phyloP scores from a whole-genome alignment of 2,329 filamentous ascomycete genomes.

The Curvularia lunata region DNA sequence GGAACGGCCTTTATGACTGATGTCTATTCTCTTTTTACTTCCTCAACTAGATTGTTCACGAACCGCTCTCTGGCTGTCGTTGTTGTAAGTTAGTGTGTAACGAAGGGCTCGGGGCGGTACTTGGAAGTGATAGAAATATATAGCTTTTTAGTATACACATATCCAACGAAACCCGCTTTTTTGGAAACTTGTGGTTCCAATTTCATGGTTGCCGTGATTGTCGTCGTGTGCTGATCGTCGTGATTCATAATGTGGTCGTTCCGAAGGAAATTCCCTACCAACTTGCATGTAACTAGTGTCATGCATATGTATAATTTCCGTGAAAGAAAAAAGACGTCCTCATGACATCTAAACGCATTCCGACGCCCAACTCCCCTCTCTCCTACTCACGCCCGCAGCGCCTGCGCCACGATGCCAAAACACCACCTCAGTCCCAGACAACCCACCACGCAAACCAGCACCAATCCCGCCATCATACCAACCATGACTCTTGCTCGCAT shows the following conservation, averaged over 20 bases:
- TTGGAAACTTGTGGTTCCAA: no score
- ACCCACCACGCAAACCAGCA: constrained; percentile 22
- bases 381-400: neutral
- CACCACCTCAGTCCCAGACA: constrained; percentile 35
- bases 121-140: neutral
- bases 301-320: neutral
- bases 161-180: no score
- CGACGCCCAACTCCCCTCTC: neutral
- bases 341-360: neutral
- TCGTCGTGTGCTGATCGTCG: neutral
- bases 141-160: neutral
- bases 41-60: neutral
- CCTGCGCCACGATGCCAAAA: constrained; percentile 3
- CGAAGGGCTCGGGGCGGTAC: neutral
- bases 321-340: neutral
- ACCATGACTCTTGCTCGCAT: constrained; percentile 63
- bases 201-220: no score
- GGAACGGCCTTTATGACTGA: neutral
- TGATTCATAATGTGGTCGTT: neutral
- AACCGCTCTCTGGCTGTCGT: neutral
- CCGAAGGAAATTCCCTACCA: neutral
- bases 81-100: constrained; percentile 4
- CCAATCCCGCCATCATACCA: constrained; percentile 51
- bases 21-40: neutral
- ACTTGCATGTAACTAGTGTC: neutral